Evolutionary conservation across 345 rosid species (phyloP).

Genomic region (Noccaea bulbosa): DNA sequence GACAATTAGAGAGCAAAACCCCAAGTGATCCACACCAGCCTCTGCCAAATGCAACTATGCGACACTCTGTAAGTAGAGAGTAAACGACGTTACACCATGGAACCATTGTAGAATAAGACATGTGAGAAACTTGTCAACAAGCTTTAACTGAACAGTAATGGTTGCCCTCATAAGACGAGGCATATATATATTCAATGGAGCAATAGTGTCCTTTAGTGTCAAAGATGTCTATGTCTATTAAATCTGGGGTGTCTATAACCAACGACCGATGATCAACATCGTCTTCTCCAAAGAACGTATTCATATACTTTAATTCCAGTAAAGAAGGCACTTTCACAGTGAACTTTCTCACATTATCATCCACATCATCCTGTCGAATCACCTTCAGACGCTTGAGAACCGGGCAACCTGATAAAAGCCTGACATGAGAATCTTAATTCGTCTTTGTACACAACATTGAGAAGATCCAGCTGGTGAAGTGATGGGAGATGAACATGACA

Average conservation of each 20-base stretch:
- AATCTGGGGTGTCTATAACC: conserved; percentile 7
- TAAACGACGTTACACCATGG: not conserved
- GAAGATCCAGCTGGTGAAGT: too few relatives aligned
- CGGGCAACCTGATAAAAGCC: not conserved
- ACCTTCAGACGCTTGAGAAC: not conserved
- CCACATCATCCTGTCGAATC: not conserved
- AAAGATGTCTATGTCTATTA: not conserved
- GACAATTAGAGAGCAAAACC: conserved; percentile 12
- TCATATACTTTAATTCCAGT: not conserved
- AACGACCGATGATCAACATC: not conserved
- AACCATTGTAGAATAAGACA: not conserved
- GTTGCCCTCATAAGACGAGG: not conserved
- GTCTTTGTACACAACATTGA: not conserved
- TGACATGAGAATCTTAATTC: not conserved
- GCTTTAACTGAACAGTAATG: not conserved
- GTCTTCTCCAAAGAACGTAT: not conserved
- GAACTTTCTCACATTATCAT: not conserved
- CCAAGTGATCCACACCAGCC: not conserved
- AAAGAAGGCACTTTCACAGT: conserved; percentile 1
- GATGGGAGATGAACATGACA: not conserved
- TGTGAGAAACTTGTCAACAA: not conserved
- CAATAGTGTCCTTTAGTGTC: not conserved
- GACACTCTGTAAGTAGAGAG: conserved; percentile 8
- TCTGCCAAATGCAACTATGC: not conserved
- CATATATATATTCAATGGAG: not conserved